A percentile compares a stretch with the other conserved stretches of the same genome.
These are phyloP conservation scores for Hypoxylon subgilvum DNA, from an alignment of 495 filamentous ascomycete genomes.

Conservation along the genomic window DNA sequence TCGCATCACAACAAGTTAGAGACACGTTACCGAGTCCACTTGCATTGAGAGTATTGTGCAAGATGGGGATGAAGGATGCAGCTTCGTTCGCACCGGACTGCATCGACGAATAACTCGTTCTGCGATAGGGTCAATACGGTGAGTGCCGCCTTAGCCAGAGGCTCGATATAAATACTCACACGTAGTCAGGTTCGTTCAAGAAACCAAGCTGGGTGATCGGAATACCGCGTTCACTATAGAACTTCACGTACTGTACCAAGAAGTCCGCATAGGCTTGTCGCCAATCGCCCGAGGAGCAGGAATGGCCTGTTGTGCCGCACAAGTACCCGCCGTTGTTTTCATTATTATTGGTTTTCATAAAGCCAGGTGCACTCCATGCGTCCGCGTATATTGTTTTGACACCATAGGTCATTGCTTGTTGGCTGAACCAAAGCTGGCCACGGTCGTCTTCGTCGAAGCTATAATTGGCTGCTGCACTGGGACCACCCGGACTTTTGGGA, in stretches of 20 bases:
- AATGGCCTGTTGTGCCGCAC: conserved; percentile 55
- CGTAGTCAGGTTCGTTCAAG: conserved; percentile 62
- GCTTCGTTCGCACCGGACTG: conserved; percentile 52
- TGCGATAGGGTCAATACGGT: conserved; percentile 7
- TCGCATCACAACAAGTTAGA: conserved; percentile 59
- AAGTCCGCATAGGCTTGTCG: conserved; percentile 62
- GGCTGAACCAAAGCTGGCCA: conserved; percentile 57
- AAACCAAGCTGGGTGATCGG: conserved; percentile 59
- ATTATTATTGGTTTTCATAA: conserved; percentile 62
- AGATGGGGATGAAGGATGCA: conserved; percentile 55
- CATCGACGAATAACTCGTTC: conserved; percentile 54
- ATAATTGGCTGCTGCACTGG: conserved; percentile 46
- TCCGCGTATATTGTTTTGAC: conserved; percentile 57
- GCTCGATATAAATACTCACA: conserved; percentile 22
- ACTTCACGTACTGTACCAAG: conserved; percentile 58
- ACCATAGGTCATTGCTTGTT: conserved; percentile 53
- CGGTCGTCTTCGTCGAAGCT: conserved; percentile 55
- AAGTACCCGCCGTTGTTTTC: conserved; percentile 57
- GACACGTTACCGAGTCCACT: conserved; percentile 45
- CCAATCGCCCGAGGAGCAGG: conserved; percentile 60
- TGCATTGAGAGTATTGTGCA: conserved; percentile 48
- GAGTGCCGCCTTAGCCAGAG: background rate
- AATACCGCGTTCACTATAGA: conserved; percentile 55
- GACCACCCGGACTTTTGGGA: conserved; percentile 47
- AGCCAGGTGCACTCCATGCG: conserved; percentile 63